Evolutionary conservation across 2,329 filamentous ascomycete genomes (phyloP).

Genomic region (Neofusicoccum parvum): DNA sequence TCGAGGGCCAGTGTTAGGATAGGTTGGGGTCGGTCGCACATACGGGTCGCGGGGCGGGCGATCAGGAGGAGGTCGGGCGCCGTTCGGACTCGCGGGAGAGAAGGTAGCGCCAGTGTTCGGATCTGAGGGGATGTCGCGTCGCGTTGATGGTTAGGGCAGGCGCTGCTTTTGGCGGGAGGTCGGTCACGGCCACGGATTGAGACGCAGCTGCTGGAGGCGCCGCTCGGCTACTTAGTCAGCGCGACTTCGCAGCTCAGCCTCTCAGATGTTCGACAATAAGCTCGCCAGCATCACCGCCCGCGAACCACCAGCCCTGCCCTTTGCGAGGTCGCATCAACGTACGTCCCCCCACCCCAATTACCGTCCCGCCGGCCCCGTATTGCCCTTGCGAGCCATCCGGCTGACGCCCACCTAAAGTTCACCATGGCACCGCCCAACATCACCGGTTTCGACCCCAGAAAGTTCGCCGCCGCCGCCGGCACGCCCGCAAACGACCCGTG

Average conservation of each 20-base stretch:
- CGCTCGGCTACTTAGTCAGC: background rate
- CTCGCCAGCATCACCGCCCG: background rate
- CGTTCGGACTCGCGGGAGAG: background rate
- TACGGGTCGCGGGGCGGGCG: conserved; percentile 15
- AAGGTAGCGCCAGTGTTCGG: background rate
- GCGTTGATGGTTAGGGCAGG: background rate
- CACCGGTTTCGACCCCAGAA: conserved; percentile 88
- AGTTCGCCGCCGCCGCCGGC: conserved; percentile 72
- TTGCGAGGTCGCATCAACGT: conserved; percentile 10
- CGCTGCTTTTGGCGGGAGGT: conserved; percentile 15
- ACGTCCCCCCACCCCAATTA: background rate
- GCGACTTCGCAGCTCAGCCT: background rate
- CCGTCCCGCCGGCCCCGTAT: background rate
- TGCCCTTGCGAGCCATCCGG: background rate
- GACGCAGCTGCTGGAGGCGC: background rate
- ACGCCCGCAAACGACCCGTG: conserved; percentile 64
- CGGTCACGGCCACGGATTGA: background rate
- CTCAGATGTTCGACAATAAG: conserved; percentile 2
- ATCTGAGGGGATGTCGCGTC: background rate
- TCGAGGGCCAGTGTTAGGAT: conserved; percentile 18
- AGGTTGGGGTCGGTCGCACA: conserved; percentile 12
- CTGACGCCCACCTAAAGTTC: conserved; percentile 26
- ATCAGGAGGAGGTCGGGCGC: conserved; percentile 11
- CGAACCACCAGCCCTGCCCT: conserved; percentile 6
- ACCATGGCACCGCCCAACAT: conserved; percentile 67